Conservation (phyloP, 257 asterid species). For the Lithospermum erythrorhizon region DNA sequence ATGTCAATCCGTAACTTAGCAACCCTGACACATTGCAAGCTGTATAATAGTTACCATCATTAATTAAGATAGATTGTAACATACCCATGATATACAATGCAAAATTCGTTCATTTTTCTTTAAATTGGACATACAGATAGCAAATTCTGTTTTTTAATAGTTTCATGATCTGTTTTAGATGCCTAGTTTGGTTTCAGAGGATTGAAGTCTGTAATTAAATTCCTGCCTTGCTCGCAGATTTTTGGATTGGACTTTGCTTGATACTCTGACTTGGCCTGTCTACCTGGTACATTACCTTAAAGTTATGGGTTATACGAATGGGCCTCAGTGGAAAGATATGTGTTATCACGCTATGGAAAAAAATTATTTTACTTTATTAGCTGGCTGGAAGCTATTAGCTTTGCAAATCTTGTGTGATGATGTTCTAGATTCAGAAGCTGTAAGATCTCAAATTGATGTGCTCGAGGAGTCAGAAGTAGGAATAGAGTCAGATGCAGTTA, state of each 20-base stretch:
- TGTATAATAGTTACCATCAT: not conserved
- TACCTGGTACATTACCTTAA: constrained; percentile 54
- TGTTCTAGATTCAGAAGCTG: constrained; percentile 60
- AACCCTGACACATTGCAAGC: not conserved
- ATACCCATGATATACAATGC: not conserved
- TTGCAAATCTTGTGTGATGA: constrained; percentile 75
- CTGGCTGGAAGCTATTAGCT: constrained; percentile 46
- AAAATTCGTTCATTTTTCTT: not conserved
- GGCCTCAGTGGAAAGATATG: constrained; percentile 55
- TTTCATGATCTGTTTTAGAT: not conserved
- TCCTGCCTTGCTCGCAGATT: constrained; percentile 31
- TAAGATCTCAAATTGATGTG: constrained; percentile 57
- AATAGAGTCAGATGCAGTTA: constrained; percentile 37
- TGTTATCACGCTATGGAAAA: constrained; percentile 48
- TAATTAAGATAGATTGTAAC: no score
- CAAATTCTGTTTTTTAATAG: not conserved
- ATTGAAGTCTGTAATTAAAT: not conserved
- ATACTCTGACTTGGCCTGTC: constrained; percentile 72
- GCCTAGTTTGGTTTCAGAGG: not conserved
- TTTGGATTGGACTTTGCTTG: constrained; percentile 84
- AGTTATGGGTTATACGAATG: constrained; percentile 40
- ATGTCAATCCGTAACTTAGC: not conserved
- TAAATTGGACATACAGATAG: not conserved
- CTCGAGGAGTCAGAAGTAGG: constrained; percentile 65
- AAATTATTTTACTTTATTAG: constrained; percentile 59